Base-by-base conservation (phyloP, 148 eudicot genomes). In the Fagopyrum homotropicum region DNA sequence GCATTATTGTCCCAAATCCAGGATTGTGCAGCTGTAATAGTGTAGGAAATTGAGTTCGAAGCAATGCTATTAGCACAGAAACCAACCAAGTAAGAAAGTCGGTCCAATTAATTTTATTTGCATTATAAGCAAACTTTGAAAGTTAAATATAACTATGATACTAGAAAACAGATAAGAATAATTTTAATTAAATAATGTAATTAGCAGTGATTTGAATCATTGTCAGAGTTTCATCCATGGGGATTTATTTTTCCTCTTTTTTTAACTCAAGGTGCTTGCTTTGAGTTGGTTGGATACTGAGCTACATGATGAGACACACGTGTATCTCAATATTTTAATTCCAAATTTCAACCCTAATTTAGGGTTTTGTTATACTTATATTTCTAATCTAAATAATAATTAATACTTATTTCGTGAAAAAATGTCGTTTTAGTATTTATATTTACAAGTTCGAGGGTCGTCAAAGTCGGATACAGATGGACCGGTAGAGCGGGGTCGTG, bases 261-360 rank as follows among this genome's bases (percentile, higher is more conserved):
- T 29, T 66, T 43, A 17, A 66, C 46, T 6, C 15, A 66, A 66
- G 30, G 17, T 14, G 40, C 30, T 6, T 75, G 29, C 22, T 48
- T 22, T 44, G 72, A 50, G 75, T 73, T 69, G 72, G 74, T 82
- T 74, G 76, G 82, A 76, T 14, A 79, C 73, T 68, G 71, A 66
- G 71, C 77, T 77, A 69, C 75, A 79, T 79, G 82, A 82, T 79
- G 84, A 79, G 19, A 75, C 84, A 79, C 82, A 82, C 84, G 84
- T 82, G 83, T 77, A 30, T 11, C 9, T 68, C 14, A 56, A 73
- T 82, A 72, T 2, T 81, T 14, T 61, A 81, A 59, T 81, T 46
- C 14, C 35, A n/a, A 17, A 22, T 6, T 71, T n/a, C 10, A 71
- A 47, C 26, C 51, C 26, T 17, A 54, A 43, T 59, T 73, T 73